These are phyloP conservation scores for Kregervanrija delftensis DNA, from an alignment of 805 yeast genomes.

Conservation along the genomic window DNA sequence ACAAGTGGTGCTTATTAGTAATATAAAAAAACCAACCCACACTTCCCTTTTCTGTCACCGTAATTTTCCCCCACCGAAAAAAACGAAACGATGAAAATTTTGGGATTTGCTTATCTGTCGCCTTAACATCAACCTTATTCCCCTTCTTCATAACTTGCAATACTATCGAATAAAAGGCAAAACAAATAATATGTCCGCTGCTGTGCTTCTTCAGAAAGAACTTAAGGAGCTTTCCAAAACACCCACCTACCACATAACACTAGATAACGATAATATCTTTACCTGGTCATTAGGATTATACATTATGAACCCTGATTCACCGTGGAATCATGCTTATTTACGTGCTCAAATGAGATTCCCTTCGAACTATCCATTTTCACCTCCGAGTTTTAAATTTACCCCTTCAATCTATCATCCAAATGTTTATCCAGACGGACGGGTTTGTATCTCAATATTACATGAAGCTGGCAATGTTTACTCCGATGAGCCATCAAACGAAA, in stretches of 20 bases:
- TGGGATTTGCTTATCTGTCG: too few species aligned
- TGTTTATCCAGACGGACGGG: slow-evolving; percentile 80
- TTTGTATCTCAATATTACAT: slow-evolving; percentile 89
- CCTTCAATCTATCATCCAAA: slow-evolving; percentile 95
- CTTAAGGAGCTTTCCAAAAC: slow-evolving; percentile 25
- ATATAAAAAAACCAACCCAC: too few species aligned
- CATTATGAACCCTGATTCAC: slow-evolving; percentile 84
- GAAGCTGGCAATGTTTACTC: slow-evolving; percentile 85
- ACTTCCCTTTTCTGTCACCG: too few species aligned
- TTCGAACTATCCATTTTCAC: slow-evolving; percentile 81
- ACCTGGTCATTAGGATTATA: slow-evolving; percentile 84
- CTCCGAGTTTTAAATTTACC: slow-evolving; percentile 87
- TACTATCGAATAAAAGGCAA: too few species aligned
- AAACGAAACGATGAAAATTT: too few species aligned
- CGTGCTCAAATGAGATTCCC: slow-evolving; percentile 95
- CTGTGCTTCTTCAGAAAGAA: slow-evolving; percentile 30
- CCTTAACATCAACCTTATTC: too few species aligned
- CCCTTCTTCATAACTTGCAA: too few species aligned
- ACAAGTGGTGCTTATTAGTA: too few species aligned
- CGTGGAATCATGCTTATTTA: slow-evolving; percentile 91
- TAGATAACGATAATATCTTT: slow-evolving; percentile 50
- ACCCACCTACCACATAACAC: slow-evolving; percentile 29
- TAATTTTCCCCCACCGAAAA: too few species aligned
- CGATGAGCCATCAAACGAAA: slow-evolving; percentile 89
- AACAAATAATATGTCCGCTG: slow-evolving; percentile 16